Percentiles rank a stretch among this genome's conserved stretches.
Conservation (phyloP, 192 early-diverging fungal genomes). For the Coemansia biformis region DNA sequence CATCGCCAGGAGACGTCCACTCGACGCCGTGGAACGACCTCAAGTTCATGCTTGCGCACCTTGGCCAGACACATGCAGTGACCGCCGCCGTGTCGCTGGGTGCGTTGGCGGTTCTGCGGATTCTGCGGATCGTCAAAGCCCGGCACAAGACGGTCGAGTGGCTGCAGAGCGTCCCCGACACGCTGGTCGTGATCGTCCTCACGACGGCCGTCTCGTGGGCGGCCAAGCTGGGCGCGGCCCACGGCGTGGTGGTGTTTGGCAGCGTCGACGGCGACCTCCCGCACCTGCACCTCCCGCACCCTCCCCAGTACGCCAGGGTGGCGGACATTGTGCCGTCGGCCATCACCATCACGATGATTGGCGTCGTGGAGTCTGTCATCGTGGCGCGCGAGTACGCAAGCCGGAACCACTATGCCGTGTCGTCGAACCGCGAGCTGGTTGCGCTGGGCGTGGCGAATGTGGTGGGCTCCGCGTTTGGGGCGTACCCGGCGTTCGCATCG, state of each 20-base stretch:
- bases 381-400: slow-evolving; percentile 89
- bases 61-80: slow-evolving; percentile 60
- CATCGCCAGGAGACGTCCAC: slow-evolving; percentile 53
- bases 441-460: slow-evolving; percentile 90
- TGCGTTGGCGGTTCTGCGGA: slow-evolving; percentile 67
- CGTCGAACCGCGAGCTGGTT: slow-evolving; percentile 93
- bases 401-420: slow-evolving; percentile 86
- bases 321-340: slow-evolving; percentile 73
- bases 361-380: slow-evolving; percentile 95
- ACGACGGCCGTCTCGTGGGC: slow-evolving; percentile 73
- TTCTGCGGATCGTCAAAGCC: slow-evolving; percentile 34
- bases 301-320: slow-evolving; percentile 58
- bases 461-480: slow-evolving; percentile 71
- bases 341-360: slow-evolving; percentile 89
- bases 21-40: slow-evolving; percentile 79
- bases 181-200: slow-evolving; percentile 76
- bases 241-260: slow-evolving; percentile 78
- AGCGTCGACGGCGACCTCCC: slow-evolving; percentile 60
- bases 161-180: slow-evolving; percentile 86
- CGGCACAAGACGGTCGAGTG: slow-evolving; percentile 35
- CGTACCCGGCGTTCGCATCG: slow-evolving; percentile 80
- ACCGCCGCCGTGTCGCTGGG: slow-evolving; percentile 68
- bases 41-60: slow-evolving; percentile 58
- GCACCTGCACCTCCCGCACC: slow-evolving; percentile 52
- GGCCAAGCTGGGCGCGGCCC: slow-evolving; percentile 31